Evolutionary conservation across 2,329 filamentous ascomycete genomes (phyloP), one percentile per base, ranked within the genome.

Genomic region (Paraconiothyrium sp.): DNA sequence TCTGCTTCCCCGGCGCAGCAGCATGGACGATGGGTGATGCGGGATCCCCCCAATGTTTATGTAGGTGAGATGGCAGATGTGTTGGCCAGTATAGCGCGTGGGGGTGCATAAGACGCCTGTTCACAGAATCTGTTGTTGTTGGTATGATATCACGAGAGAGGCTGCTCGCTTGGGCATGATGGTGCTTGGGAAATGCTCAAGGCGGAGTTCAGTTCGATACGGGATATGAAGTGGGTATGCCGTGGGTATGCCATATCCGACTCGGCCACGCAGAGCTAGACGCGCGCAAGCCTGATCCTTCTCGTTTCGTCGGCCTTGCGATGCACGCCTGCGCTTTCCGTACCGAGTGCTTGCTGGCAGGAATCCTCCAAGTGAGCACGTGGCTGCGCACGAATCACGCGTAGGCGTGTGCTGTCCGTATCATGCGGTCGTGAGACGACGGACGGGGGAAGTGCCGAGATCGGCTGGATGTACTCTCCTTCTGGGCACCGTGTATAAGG

Each of bases 331-430:
- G 16, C 48, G n/a, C 32, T 50, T 49, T 16, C 47, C 47, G 27
- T 16, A 34, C 20, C 30, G 30, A 49, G 47, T 16, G 4, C 16
- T 22, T 49, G 47, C 47, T n/a, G 7, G 30, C 10, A 49, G 27
- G 24, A 34, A 10, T 16, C 24, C 4, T 27, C 13, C 39, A n/a
- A 39, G 49, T 10, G 14, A 22, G 30, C 49, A 51, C 49, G 34
- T 52, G 49, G 49, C 34, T 22, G 49, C 20, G 20, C 49, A 51
- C 49, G 49, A 51, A 51, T 51, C 49, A 37, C 14, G n/a, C 14
- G 34, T 24, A 11, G 27, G 47, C 32, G 9, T 34, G 30, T 49
- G 47, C 47, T 32, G 47, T 44, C 41, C 41, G 27, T 30, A 30
- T 44, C 1, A 7, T 7, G 11, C 2, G n/a, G 41, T 44, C 6